Evolutionary conservation across 2,329 filamentous ascomycete genomes (phyloP).

Genomic region (Colletotrichum tropicale): DNA sequence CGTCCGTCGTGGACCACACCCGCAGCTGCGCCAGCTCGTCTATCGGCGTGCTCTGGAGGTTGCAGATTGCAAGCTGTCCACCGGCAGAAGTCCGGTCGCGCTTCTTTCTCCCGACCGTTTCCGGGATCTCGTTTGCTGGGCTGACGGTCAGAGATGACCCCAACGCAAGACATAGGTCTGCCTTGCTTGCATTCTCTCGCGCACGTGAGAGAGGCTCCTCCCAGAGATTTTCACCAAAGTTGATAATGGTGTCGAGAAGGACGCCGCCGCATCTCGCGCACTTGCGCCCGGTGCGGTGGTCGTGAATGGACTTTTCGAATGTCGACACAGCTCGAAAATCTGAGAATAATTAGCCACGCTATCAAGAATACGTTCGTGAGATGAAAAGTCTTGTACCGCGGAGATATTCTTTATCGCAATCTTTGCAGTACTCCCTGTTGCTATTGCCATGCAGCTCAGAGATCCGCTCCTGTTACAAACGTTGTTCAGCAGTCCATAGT

Average conservation of each 20-base stretch:
- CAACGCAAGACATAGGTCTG: slow-evolving; percentile 50
- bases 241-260: slow-evolving; percentile 49
- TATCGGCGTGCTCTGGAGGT: slow-evolving; percentile 47
- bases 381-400: slow-evolving; percentile 32
- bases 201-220: slow-evolving; percentile 35
- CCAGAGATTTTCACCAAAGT: slow-evolving; percentile 45
- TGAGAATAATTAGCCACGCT: slow-evolving; percentile 14
- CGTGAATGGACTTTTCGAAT: slow-evolving; percentile 44
- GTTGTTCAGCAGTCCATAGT: not conserved
- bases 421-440: slow-evolving; percentile 48
- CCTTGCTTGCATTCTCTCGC: slow-evolving; percentile 37
- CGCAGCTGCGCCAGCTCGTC: slow-evolving; percentile 37
- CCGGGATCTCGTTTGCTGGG: slow-evolving; percentile 45
- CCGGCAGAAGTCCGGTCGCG: not conserved
- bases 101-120: slow-evolving; percentile 32
- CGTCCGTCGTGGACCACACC: slow-evolving; percentile 39
- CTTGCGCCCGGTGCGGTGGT: slow-evolving; percentile 51
- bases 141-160: slow-evolving; percentile 49
- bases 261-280: slow-evolving; percentile 41
- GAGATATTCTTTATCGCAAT: slow-evolving; percentile 50
- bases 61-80: slow-evolving; percentile 46
- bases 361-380: accelerated
- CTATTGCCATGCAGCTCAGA: slow-evolving; percentile 54
- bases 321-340: slow-evolving; percentile 49
- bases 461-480: slow-evolving; percentile 38